Evolutionary conservation across 805 yeast genomes (phyloP), one percentile per base, ranked within the genome.

Genomic region (Zygosaccharomyces rouxii): DNA sequence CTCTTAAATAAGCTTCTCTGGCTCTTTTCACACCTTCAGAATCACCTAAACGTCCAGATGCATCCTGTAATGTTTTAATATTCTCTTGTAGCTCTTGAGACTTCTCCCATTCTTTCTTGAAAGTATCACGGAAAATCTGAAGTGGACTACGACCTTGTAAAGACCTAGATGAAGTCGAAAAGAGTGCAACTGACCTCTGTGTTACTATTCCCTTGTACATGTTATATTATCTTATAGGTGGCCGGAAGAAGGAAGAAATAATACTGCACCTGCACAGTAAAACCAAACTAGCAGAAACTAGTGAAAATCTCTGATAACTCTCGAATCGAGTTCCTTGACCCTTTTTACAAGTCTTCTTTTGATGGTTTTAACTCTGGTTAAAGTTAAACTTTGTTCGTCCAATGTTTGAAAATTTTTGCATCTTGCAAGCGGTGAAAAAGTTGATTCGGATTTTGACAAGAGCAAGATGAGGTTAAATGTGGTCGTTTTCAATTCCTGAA

Each of bases 11-110:
- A 0, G 99, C 99, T 52, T 89, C 97, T 63, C 86, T 84, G 29
- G 99, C 99, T 60, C 78, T 81, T 67, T 84, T 87, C 72, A 87
- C 90, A 2, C 98, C 95, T 47, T 89, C 97, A 43, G 94, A 84
- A 58, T 94, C 98, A 28, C 96, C 88, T 67, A 94, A 78, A 59
- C 89, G 81, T 35, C 96, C 98, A 3, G 97, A 88, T 57, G 95
- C 98, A 70, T 90, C 97, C 66, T 89, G 95, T 47, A 94, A 76
- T 13, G 96, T 95, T 69, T 92, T 94, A 64, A 94, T 89, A 60
- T 89, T 89, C 48, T 88, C 89, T 63, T 90, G 95, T 51, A 94
- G 77, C 67, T 94, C 98, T 62, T 79, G 78, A 44, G 89, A 83
- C 67, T 94, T 92, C 66, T 85, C 83, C 83, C 96, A 90, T 71